Percentiles rank a stretch among this genome's conserved stretches.
Conservation (phyloP, 1,284 basidiomycete genomes). For the Cryptococcus hybrid region DNA sequence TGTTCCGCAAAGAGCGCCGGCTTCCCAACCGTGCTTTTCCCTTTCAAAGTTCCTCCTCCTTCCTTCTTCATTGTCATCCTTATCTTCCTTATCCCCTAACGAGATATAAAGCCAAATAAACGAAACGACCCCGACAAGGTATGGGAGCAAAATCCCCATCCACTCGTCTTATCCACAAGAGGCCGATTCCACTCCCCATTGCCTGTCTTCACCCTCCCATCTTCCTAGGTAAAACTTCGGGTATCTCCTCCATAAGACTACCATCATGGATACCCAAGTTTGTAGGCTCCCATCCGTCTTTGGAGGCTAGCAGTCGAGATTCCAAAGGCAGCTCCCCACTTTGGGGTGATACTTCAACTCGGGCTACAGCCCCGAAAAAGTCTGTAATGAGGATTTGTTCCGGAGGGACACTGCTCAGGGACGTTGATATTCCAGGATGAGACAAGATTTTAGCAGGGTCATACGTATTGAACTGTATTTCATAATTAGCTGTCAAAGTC, state of each 20-base stretch:
- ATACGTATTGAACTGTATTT: conserved; percentile 73
- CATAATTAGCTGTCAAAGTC: neutral
- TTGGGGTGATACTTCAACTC: conserved; percentile 61
- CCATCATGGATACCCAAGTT: no score
- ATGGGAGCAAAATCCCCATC: neutral
- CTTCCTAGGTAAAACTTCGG: no score
- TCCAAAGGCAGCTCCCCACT: conserved; percentile 4
- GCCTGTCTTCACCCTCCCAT: neutral
- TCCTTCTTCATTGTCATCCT: neutral
- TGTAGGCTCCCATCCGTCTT: neutral
- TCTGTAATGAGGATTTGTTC: conserved; percentile 81
- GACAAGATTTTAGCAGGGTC: conserved; percentile 74
- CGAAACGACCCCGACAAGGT: neutral
- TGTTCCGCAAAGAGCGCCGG: no score
- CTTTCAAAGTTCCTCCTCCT: no score
- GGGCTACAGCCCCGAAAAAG: conserved; percentile 90
- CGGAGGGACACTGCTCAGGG: conserved; percentile 67
- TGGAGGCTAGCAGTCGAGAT: neutral
- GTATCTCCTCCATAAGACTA: no score
- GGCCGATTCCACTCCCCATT: conserved; percentile 1
- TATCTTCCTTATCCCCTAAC: neutral
- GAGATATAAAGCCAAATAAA: neutral
- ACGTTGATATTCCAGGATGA: conserved; percentile 78
- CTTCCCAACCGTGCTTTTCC: no score
- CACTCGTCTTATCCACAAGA: neutral